phyloP scores from a whole-genome alignment of 441 rosid genomes.

The Erodium chrysanthum region DNA sequence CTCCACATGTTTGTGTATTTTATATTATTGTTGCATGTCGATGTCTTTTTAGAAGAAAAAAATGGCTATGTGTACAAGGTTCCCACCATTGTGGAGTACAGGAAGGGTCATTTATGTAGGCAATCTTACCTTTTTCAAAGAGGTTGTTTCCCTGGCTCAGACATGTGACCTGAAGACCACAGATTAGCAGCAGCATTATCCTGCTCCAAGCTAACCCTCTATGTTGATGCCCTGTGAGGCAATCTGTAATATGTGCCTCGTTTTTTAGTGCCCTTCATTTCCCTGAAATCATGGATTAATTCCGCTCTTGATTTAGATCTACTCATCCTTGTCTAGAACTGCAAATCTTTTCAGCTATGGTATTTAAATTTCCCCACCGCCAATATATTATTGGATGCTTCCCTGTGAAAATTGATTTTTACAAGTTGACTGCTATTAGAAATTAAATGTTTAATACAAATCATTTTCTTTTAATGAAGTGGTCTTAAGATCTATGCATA shows the following conservation, averaged over 20 bases:
- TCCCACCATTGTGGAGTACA: not conserved
- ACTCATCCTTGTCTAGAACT: not conserved
- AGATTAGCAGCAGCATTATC: not conserved
- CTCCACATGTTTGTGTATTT: not conserved
- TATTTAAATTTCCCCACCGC: not conserved
- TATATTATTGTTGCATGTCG: not conserved
- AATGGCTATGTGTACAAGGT: not conserved
- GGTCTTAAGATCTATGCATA: not conserved
- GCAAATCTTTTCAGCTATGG: not conserved
- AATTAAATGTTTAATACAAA: not conserved
- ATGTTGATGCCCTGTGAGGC: not conserved
- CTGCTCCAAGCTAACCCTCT: not conserved
- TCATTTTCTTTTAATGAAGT: slow-evolving; percentile 4
- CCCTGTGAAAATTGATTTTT: not conserved
- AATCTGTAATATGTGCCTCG: not conserved
- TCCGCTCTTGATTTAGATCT: not conserved
- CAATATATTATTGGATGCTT: not conserved
- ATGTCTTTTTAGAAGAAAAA: not conserved
- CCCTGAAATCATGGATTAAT: not conserved
- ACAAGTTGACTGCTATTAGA: slow-evolving; percentile 7
- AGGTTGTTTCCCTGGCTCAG: not conserved
- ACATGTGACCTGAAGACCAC: not conserved
- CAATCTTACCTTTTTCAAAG: slow-evolving; percentile 1
- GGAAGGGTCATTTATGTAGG: slow-evolving; percentile 1
- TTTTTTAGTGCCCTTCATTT: not conserved